These are phyloP conservation scores for Boletus insuetus DNA, from an alignment of 768 basidiomycete genomes.

Conservation along the genomic window DNA sequence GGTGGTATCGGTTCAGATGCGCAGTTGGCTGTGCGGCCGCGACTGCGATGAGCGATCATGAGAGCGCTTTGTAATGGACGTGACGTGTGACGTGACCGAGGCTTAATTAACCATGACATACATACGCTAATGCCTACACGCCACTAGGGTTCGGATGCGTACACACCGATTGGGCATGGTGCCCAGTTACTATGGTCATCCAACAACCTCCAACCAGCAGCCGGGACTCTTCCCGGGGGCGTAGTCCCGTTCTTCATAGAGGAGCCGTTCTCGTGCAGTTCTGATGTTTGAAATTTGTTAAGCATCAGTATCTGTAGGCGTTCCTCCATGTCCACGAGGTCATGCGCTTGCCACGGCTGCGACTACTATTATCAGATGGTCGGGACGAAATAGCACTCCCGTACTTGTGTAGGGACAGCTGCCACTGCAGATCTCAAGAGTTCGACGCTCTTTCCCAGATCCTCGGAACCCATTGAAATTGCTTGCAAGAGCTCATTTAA, in stretches of 20 bases:
- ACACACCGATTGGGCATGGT: conserved; percentile 69
- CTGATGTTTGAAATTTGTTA: conserved; percentile 3
- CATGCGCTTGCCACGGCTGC: conserved; percentile 50
- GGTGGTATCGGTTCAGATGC: conserved; percentile 6
- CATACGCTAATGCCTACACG: neutral
- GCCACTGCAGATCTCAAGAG: conserved; percentile 12
- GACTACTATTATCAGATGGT: neutral
- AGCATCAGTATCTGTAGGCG: conserved; percentile 43
- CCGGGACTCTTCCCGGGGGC: neutral
- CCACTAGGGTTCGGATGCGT: conserved; percentile 12
- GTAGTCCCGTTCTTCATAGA: neutral
- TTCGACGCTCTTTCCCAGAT: conserved; percentile 18
- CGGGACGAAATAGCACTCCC: neutral
- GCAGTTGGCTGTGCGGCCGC: conserved; percentile 19
- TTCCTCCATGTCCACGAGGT: conserved; percentile 54
- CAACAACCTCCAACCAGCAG: conserved; percentile 54
- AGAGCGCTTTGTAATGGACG: conserved; percentile 14
- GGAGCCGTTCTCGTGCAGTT: neutral
- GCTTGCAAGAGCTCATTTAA: conserved; percentile 20
- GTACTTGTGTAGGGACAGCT: conserved; percentile 15
- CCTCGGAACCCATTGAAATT: conserved; percentile 18
- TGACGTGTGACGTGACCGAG: conserved; percentile 22
- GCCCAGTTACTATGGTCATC: conserved; percentile 48
- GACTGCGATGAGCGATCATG: neutral
- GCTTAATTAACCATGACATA: neutral